Evolutionary conservation across 2,329 filamentous ascomycete genomes (phyloP), one percentile per base, ranked within the genome.

Genomic region (Dothideomycetes sp.): DNA sequence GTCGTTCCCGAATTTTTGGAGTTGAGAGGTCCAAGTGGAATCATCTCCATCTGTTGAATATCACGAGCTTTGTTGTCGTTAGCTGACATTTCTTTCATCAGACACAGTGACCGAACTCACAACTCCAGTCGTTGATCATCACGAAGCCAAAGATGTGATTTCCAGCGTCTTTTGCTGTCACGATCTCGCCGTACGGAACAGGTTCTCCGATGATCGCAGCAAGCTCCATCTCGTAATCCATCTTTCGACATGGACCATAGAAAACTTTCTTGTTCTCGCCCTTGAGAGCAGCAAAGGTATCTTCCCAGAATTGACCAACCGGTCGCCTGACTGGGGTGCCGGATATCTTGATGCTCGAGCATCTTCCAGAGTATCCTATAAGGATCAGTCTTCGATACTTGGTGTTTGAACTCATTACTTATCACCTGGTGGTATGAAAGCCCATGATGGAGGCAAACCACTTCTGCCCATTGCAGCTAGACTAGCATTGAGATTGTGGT

Each of bases 61-160:
- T 80, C 76, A n/a, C 76, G 63, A 15, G 74, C 71, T 38, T 6
- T 20, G 18, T 18, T 7, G 10, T 4, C 11, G 24, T 49, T 17
- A 49, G 43, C 60, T 39, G 20, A 12, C 28, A 9, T 30, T 5
- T 43, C 9, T 44, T 13, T 15, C 6, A n/a, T n/a, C n/a, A n/a
- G n/a, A n/a, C n/a, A n/a, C n/a, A n/a, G n/a, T n/a, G 23, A 30
- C n/a, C n/a, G 13, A 45, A 53, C 56, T 51, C 43, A 61, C 60
- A 63, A 37, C 65, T 71, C 76, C 76, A 81, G 46, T 80, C 76
- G 47, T 80, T 80, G 10, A 80, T 51, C 25, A 81, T 56, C 1
- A 76, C 69, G n/a, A 78, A 61, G 0, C 77, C 76, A 52, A 80
- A 80, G 12, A 80, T 74, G 47, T 80, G 72, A 0, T 74, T 64